A percentile compares a stretch with the other conserved stretches of the same genome.
Conservation (phyloP, 2,329 filamentous ascomycete genomes). For the Zarea fungicola region DNA sequence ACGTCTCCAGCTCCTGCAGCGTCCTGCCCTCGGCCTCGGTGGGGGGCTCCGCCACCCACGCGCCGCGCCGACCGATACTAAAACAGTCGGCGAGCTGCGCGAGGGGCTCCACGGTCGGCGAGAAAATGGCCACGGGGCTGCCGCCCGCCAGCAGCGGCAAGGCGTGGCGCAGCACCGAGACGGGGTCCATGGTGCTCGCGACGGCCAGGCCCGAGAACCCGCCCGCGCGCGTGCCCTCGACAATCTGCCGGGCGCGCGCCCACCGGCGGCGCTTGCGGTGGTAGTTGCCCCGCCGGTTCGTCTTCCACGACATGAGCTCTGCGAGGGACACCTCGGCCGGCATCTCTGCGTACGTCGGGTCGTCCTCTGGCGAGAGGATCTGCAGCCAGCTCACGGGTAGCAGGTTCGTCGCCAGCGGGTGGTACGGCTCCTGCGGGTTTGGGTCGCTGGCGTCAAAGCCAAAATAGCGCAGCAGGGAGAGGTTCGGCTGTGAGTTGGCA, state of each 20-base stretch:
- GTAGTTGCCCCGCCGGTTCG: constrained; percentile 76
- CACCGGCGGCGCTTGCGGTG: constrained; percentile 85
- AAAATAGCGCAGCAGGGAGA: constrained; percentile 85
- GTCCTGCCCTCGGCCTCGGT: constrained; percentile 37
- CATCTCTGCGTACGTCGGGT: constrained; percentile 65
- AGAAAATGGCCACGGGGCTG: constrained; percentile 81
- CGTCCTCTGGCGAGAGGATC: constrained; percentile 69
- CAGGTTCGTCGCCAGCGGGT: constrained; percentile 78
- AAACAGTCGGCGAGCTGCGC: constrained; percentile 76
- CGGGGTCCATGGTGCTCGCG: constrained; percentile 75
- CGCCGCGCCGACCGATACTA: constrained; percentile 70
- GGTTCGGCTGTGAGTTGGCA: constrained; percentile 78
- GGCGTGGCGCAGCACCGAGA: constrained; percentile 66
- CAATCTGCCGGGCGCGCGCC: constrained; percentile 64
- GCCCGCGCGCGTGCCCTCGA: constrained; percentile 69
- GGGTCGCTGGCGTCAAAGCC: constrained; percentile 69
- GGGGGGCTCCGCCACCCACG: constrained; percentile 58
- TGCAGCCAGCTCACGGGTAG: constrained; percentile 89
- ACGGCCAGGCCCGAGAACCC: constrained; percentile 80
- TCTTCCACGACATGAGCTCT: constrained; percentile 66
- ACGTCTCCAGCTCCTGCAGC: constrained; percentile 46
- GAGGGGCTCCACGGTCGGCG: constrained; percentile 72
- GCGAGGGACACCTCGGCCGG: constrained; percentile 56
- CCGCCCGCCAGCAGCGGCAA: constrained; percentile 80
- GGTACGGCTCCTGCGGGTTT: constrained; percentile 51